phyloP scores from a whole-genome alignment of 202 grass and related monocot genomes.

The Sporobolus alterniflorus region DNA sequence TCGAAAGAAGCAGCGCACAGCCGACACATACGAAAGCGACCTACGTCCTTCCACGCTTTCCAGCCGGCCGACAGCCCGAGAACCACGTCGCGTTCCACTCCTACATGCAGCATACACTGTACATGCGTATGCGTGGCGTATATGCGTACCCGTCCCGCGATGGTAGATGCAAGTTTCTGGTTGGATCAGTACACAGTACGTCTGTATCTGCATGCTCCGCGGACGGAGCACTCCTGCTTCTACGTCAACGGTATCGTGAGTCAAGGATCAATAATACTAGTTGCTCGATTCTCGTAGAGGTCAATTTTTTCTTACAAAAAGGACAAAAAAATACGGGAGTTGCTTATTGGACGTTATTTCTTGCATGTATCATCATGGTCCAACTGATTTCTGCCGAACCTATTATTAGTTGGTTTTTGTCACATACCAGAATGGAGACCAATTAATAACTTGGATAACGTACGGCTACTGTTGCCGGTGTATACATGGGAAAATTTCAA shows the following conservation, averaged over 20 bases:
- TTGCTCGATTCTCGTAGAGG: too few relatives aligned
- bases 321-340: not conserved
- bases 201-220: not conserved
- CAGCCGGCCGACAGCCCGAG: not conserved
- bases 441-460: slow-evolving; percentile 40
- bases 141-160: too few relatives aligned
- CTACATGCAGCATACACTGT: not conserved
- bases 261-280: not conserved
- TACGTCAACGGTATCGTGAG: not conserved
- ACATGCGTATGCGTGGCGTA: not conserved
- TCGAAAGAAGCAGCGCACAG: not conserved
- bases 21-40: slow-evolving; percentile 35
- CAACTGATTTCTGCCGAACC: slow-evolving; percentile 41
- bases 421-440: not conserved
- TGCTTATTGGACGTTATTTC: slow-evolving; percentile 17
- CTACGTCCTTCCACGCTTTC: not conserved
- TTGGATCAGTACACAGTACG: not conserved
- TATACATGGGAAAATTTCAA: not conserved
- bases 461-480: not conserved
- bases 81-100: not conserved
- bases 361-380: not conserved
- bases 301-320: too few relatives aligned
- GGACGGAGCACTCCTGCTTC: too few relatives aligned
- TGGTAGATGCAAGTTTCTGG: not conserved
- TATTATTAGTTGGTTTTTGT: slow-evolving; percentile 49